These are phyloP conservation scores for Sarocladium brachiariae DNA, from an alignment of 2,329 filamentous ascomycete species.

Conservation along the genomic window DNA sequence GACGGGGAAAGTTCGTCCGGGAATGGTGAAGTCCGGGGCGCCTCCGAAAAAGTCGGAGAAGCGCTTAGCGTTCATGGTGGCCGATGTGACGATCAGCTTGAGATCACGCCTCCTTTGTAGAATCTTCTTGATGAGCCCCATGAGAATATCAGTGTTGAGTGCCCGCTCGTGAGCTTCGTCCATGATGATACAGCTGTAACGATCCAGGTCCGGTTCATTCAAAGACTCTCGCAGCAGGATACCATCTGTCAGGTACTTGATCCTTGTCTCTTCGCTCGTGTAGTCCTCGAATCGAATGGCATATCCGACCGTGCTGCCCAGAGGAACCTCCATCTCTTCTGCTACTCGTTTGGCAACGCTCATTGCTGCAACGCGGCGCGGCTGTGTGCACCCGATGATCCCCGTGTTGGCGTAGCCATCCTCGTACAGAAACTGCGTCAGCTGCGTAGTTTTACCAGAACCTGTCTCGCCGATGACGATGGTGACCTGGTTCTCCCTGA, in stretches of 20 bases:
- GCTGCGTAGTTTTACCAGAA: slow-evolving; percentile 93
- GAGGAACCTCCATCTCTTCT: slow-evolving; percentile 93
- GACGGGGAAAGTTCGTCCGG: slow-evolving; percentile 91
- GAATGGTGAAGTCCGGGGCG: slow-evolving; percentile 93
- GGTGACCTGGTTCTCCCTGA: slow-evolving; percentile 92
- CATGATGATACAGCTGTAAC: slow-evolving; percentile 99
- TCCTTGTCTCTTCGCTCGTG: slow-evolving; percentile 87
- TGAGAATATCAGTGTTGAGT: slow-evolving; percentile 91
- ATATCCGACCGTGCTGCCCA: slow-evolving; percentile 87
- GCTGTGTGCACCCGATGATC: slow-evolving; percentile 95
- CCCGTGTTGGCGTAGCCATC: slow-evolving; percentile 85
- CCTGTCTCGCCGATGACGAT: slow-evolving; percentile 97
- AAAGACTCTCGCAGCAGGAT: slow-evolving; percentile 89
- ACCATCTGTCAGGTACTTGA: slow-evolving; percentile 99
- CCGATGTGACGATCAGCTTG: slow-evolving; percentile 95
- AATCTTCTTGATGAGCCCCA: slow-evolving; percentile 97
- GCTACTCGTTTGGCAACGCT: slow-evolving; percentile 97
- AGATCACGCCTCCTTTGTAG: slow-evolving; percentile 81
- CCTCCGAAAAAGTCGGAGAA: slow-evolving; percentile 96
- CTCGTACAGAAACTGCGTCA: slow-evolving; percentile 93
- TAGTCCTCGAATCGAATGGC: slow-evolving; percentile 98
- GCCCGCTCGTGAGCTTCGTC: slow-evolving; percentile 97
- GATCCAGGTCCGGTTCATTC: slow-evolving; percentile 85
- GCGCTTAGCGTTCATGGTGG: slow-evolving; percentile 95
- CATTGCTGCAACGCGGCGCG: slow-evolving; percentile 95